Evolutionary conservation across 2,329 filamentous ascomycete species (phyloP), one percentile per base, ranked within the genome.

Genomic region (Penicillium sp.): DNA sequence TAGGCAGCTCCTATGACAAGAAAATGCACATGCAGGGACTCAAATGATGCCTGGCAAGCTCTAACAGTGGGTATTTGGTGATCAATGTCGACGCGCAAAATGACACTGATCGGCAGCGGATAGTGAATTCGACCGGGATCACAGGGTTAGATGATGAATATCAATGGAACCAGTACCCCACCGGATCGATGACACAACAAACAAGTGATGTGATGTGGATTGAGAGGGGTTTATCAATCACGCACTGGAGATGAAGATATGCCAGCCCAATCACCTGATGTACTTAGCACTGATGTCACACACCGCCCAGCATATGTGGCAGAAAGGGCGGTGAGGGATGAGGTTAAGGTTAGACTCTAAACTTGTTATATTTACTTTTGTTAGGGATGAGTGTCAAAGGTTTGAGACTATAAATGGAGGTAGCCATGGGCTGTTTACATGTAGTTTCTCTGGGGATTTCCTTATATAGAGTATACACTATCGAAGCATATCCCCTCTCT

Each of bases 211-310:
- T 27, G 44, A 55, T 58, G 46, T 54, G 51, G 34, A 50, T 25
- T 29, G 50, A 59, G 51, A 50, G 53, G 57, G 57, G 43, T 50
- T 44, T 44, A 60, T 39, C 53, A 51, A 59, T 60, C 48, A 41
- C n/a, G 38, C 46, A 53, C 45, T 19, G 59, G 58, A 51, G 41
- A 65, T 62, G 63, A 65, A 62, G 62, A 62, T 66, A 65, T 66
- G 60, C 61, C 57, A 63, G 60, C 60, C 65, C 45, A 62, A 66
- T 65, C 65, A 65, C 60, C 60, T 65, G 63, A 65, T 53, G 43
- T 38, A 55, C 51, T 34, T 38, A 11, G 50, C 29, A 44, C 50
- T 36, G 16, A 46, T 52, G 31, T 52, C n/a, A 36, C 29, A 52
- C 50, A 58, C 51, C 55, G 55, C 55, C 55, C 21, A 6, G 15